A percentile compares a stretch with the other conserved stretches of the same genome.
These are phyloP conservation scores for Malassezia caprae DNA, from an alignment of 1,284 basidiomycete species.

Conservation along the genomic window DNA sequence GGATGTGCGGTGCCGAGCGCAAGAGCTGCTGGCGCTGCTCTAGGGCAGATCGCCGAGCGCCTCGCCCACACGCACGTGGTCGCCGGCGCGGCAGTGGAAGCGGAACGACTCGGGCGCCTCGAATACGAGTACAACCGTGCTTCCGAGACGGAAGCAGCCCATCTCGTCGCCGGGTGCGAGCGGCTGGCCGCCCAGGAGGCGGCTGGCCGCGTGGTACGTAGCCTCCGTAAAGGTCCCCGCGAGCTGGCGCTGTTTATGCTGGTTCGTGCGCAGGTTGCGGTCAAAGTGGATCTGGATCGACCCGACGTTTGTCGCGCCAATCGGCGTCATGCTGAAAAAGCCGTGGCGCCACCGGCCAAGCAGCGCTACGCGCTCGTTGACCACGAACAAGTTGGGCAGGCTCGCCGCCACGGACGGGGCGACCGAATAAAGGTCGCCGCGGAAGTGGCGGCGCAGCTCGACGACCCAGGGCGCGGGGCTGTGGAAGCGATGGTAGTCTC, in stretches of 20 bases:
- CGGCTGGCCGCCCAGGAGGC: constrained; percentile 74
- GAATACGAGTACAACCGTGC: constrained; percentile 91
- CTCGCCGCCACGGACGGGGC: constrained; percentile 90
- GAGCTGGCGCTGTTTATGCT: constrained; percentile 27
- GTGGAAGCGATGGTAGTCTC: constrained; percentile 97
- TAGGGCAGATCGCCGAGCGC: constrained; percentile 49
- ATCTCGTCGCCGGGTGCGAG: constrained; percentile 80
- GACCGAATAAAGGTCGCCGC: constrained; percentile 92
- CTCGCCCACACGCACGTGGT: constrained; percentile 82
- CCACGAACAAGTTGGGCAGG: constrained; percentile 82
- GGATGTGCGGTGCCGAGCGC: not conserved
- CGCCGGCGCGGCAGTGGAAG: constrained; percentile 68
- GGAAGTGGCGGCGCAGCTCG: constrained; percentile 86
- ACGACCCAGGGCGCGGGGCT: constrained; percentile 93
- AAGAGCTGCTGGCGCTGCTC: constrained; percentile 1
- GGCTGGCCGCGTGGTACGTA: constrained; percentile 47
- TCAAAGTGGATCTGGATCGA: constrained; percentile 96
- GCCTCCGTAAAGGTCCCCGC: constrained; percentile 85
- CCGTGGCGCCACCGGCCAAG: constrained; percentile 89
- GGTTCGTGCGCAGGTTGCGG: constrained; percentile 54
- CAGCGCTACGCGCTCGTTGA: constrained; percentile 95
- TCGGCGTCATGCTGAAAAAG: constrained; percentile 94
- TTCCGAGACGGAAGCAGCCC: constrained; percentile 91
- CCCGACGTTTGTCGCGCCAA: constrained; percentile 95
- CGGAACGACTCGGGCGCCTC: constrained; percentile 79